These are phyloP conservation scores for Neofusicoccum ribis DNA, from an alignment of 2,329 filamentous ascomycete species.

Conservation along the genomic window DNA sequence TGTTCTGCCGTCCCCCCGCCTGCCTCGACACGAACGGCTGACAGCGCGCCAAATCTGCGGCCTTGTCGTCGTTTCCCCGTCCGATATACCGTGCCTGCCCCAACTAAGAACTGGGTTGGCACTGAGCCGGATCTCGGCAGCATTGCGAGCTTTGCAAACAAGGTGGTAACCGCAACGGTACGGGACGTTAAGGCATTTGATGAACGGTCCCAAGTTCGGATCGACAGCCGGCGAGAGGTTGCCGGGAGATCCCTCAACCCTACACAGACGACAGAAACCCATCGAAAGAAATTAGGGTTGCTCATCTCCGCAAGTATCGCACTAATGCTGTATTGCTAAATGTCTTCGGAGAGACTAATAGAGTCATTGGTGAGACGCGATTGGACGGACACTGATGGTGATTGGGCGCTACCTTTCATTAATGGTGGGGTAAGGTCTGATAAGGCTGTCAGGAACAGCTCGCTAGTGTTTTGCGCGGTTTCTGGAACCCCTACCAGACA, in stretches of 20 bases:
- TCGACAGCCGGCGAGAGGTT: background rate
- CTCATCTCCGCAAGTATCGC: background rate
- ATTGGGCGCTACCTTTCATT: background rate
- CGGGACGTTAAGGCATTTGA: too few species aligned
- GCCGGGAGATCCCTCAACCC: background rate
- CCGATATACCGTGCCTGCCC: too few species aligned
- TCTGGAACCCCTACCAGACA: background rate
- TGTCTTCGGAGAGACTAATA: background rate
- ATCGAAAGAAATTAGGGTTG: background rate
- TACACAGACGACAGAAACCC: background rate
- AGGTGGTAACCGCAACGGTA: too few species aligned
- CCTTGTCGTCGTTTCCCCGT: too few species aligned
- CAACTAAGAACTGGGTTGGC: too few species aligned
- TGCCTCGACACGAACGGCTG: too few species aligned
- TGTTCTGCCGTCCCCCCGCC: background rate
- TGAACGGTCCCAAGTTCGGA: too few species aligned
- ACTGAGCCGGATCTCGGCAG: too few species aligned
- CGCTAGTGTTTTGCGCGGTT: background rate
- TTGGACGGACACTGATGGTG: background rate
- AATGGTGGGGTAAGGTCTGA: background rate
- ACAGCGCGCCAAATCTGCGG: too few species aligned
- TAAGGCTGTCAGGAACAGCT: background rate
- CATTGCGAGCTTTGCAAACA: too few species aligned
- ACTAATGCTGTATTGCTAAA: background rate
- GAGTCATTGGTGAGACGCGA: background rate